Evolutionary conservation across 1,284 basidiomycete genomes (phyloP).

Genomic region (Malassezia furfur): DNA sequence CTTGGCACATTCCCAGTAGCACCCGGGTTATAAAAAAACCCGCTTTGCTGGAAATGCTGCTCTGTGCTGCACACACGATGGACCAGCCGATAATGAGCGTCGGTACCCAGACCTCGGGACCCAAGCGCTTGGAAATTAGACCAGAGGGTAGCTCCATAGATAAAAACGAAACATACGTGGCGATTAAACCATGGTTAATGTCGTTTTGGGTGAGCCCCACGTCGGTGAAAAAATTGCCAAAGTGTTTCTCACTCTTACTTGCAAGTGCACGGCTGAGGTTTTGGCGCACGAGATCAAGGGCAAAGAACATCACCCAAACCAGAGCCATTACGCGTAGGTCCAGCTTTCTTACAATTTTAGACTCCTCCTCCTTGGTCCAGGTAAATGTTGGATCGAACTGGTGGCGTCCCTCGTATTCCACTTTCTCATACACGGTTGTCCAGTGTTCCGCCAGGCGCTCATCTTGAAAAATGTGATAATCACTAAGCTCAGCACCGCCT

Average conservation of each 20-base stretch:
- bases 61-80: constrained; percentile 19
- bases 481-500: constrained; percentile 8
- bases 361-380: constrained; percentile 16
- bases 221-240: constrained; percentile 14
- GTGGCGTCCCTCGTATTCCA: constrained; percentile 12
- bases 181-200: constrained; percentile 31
- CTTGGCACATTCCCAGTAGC: constrained; percentile 50
- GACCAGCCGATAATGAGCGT: constrained; percentile 26
- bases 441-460: constrained; percentile 21
- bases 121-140: constrained; percentile 32
- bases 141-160: constrained; percentile 29
- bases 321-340: background rate
- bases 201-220: constrained; percentile 29
- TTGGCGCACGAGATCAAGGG: constrained; percentile 20
- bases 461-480: constrained; percentile 22
- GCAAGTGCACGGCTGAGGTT: constrained; percentile 20
- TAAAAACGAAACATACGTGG: constrained; percentile 25
- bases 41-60: constrained; percentile 13
- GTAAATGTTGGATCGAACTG: constrained; percentile 8
- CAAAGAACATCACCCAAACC: constrained; percentile 18
- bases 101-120: constrained; percentile 31
- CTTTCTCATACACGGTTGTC: constrained; percentile 19
- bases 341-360: constrained; percentile 6
- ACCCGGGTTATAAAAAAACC: constrained; percentile 26
- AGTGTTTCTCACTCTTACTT: constrained; percentile 19